Conservation (phyloP, 371 early-diverging fungal species). For the Haplosporangium sp. region DNA sequence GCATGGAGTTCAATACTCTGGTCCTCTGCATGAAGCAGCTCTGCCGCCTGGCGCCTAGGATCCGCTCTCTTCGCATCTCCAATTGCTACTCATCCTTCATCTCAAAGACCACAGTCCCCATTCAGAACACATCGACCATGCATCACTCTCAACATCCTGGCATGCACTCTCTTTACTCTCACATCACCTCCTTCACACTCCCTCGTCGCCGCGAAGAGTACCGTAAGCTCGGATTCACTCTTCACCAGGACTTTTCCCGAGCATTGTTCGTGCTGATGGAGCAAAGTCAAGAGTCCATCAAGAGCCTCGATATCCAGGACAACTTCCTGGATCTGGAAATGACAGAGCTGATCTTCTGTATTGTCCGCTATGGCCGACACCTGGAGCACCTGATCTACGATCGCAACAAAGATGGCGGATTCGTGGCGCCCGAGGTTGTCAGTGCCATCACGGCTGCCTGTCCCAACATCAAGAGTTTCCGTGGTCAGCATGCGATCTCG, state of each 20-base stretch:
- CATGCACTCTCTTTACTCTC: constrained; percentile 52
- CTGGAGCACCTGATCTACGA: constrained; percentile 56
- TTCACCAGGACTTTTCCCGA: constrained; percentile 63
- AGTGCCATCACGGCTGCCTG: constrained; percentile 60
- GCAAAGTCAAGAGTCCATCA: constrained; percentile 52
- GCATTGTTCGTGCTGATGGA: constrained; percentile 55
- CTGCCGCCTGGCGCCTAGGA: constrained; percentile 48
- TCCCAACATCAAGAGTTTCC: constrained; percentile 61
- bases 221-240: constrained; percentile 57
- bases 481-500: constrained; percentile 62
- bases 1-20: constrained; percentile 60
- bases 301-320: constrained; percentile 54
- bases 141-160: constrained; percentile 35
- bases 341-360: constrained; percentile 61
- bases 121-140: constrained; percentile 48
- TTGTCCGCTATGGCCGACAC: constrained; percentile 56
- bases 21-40: constrained; percentile 58
- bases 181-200: constrained; percentile 58
- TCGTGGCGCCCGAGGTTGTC: constrained; percentile 58
- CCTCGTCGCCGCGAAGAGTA: constrained; percentile 62
- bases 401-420: constrained; percentile 58
- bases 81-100: constrained; percentile 61
- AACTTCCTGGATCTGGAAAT: constrained; percentile 63
- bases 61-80: constrained; percentile 56
- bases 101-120: constrained; percentile 58